phyloP scores from a whole-genome alignment of 495 filamentous ascomycete species.

The Aspergillus ellipticus region DNA sequence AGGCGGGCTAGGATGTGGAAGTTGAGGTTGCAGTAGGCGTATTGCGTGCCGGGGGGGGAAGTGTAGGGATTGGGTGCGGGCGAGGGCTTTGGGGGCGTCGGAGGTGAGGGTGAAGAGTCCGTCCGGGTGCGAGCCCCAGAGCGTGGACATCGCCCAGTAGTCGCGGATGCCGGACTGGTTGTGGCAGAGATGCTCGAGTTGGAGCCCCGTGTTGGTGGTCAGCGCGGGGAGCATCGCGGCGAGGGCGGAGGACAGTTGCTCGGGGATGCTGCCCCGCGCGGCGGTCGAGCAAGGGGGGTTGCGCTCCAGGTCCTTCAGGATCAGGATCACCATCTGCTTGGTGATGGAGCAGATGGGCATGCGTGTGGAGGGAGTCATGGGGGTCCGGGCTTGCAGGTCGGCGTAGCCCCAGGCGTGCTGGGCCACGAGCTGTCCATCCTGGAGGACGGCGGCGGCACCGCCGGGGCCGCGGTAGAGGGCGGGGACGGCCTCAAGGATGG shows the following conservation, averaged over 20 bases:
- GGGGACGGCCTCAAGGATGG: not conserved
- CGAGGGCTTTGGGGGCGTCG: conserved; percentile 13
- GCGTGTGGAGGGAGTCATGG: conserved; percentile 18
- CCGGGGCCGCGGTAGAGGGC: conserved; percentile 21
- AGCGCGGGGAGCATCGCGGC: not conserved
- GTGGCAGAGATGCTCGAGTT: conserved; percentile 23
- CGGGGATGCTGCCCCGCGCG: not conserved
- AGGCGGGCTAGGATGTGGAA: conserved; percentile 28
- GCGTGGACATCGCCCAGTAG: conserved; percentile 34
- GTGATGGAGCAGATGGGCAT: conserved; percentile 37
- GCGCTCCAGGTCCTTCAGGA: conserved; percentile 27
- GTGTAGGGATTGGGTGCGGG: conserved; percentile 25
- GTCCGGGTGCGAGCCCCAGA: conserved; percentile 30
- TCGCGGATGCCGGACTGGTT: conserved; percentile 36
- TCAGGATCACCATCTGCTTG: conserved; percentile 31
- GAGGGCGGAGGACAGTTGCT: not conserved
- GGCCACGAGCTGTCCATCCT: conserved; percentile 25
- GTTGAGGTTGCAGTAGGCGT: conserved; percentile 32
- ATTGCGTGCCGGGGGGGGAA: conserved; percentile 31
- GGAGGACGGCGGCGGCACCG: conserved; percentile 26
- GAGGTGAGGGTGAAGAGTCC: conserved; percentile 20
- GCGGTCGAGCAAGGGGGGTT: conserved; percentile 4
- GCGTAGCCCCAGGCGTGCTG: conserved; percentile 34
- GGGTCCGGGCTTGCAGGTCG: conserved; percentile 23
- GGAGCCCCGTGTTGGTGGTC: conserved; percentile 1